phyloP scores from a whole-genome alignment of 345 rosid species.

The Atalantia buxifolia region DNA sequence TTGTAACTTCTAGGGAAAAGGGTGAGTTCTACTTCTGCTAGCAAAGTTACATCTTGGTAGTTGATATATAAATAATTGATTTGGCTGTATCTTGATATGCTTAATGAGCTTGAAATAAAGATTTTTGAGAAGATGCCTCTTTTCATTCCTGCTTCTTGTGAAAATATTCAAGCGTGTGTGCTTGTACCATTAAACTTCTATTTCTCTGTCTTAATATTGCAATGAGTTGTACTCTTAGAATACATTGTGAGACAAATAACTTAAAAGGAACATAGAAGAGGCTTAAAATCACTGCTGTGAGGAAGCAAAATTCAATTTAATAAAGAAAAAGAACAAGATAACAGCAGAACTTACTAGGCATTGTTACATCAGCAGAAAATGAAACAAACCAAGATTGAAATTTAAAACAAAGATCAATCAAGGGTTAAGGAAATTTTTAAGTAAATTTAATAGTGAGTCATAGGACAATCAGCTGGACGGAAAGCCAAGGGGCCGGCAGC shows the following conservation, averaged over 20 bases:
- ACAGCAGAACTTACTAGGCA: neutral
- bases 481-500: constrained; percentile 90
- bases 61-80: neutral
- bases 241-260: neutral
- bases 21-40: neutral
- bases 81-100: neutral
- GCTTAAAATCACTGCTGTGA: neutral
- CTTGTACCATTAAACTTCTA: neutral
- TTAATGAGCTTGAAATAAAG: neutral
- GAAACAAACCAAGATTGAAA: constrained; percentile 9
- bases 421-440: neutral
- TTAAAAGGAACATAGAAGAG: neutral
- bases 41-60: neutral
- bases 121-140: neutral
- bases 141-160: neutral
- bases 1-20: constrained; percentile 50
- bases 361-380: neutral
- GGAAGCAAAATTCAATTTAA: constrained; percentile 4
- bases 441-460: constrained; percentile 23
- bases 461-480: constrained; percentile 62
- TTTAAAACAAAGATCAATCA: neutral
- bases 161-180: constrained; percentile 1
- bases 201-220: neutral
- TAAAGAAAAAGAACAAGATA: constrained; percentile 8
- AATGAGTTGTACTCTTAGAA: neutral